Conservation (phyloP, 2,329 filamentous ascomycete species). For the Cladosporium sp. region DNA sequence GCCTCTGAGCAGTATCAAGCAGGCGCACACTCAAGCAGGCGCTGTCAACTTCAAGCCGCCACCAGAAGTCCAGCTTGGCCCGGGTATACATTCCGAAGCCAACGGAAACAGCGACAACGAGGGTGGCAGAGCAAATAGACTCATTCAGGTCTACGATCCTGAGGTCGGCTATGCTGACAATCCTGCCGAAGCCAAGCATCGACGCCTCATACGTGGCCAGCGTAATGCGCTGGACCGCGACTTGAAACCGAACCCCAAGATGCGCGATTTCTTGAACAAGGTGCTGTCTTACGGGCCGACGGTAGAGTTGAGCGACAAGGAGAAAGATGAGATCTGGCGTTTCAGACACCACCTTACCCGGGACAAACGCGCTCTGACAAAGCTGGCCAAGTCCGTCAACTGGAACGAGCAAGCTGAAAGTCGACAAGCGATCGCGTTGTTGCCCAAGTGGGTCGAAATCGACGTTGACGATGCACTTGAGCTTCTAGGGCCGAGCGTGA, state of each 20-base stretch:
- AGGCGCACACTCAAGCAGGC: constrained; percentile 57
- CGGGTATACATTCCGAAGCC: constrained; percentile 74
- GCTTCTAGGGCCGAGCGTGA: constrained; percentile 86
- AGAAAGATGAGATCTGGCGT: constrained; percentile 96
- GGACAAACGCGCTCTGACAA: constrained; percentile 84
- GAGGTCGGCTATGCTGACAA: constrained; percentile 89
- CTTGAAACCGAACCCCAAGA: constrained; percentile 92
- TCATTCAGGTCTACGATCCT: constrained; percentile 89
- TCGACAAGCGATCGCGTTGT: constrained; percentile 83
- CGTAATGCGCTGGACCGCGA: constrained; percentile 92
- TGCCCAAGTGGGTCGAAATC: constrained; percentile 93
- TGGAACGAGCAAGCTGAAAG: constrained; percentile 86
- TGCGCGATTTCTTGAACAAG: constrained; percentile 85
- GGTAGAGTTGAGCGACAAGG: constrained; percentile 80
- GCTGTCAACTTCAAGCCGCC: constrained; percentile 74
- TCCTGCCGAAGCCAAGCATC: constrained; percentile 91
- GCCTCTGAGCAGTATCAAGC: constrained; percentile 68
- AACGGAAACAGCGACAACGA: constrained; percentile 48
- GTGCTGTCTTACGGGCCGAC: constrained; percentile 93
- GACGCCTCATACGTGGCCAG: constrained; percentile 85
- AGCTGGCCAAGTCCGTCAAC: constrained; percentile 96
- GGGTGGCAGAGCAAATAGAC: constrained; percentile 56
- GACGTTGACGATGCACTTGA: constrained; percentile 96
- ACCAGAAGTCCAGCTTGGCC: constrained; percentile 85
- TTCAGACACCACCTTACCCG: constrained; percentile 92